Percentiles rank a stretch among this genome's conserved stretches.
These are phyloP conservation scores for Epithele typhae DNA, from an alignment of 768 basidiomycete species.

Conservation along the genomic window DNA sequence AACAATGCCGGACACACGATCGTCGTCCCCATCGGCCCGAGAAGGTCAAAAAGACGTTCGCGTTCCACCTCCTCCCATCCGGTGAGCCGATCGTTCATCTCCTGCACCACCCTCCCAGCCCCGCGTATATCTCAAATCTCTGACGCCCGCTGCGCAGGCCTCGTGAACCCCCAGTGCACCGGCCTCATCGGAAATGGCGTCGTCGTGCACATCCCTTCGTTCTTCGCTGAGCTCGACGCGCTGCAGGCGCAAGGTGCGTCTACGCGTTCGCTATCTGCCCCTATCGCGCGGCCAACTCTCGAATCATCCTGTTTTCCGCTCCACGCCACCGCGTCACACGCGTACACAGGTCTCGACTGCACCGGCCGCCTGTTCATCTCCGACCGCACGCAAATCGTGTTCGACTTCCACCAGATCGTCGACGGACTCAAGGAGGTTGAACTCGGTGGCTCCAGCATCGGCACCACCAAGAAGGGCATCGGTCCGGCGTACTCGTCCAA, in stretches of 20 bases:
- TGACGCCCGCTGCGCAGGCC: constrained; percentile 33
- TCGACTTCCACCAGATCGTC: constrained; percentile 99
- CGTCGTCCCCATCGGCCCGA: constrained; percentile 71
- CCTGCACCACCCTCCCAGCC: neutral
- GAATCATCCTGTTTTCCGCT: neutral
- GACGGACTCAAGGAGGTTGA: constrained; percentile 98
- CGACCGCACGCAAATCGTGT: constrained; percentile 94
- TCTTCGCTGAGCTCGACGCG: constrained; percentile 89
- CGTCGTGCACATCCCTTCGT: constrained; percentile 94
- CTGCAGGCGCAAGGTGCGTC: constrained; percentile 73
- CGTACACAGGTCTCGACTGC: constrained; percentile 74
- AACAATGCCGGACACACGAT: constrained; percentile 99
- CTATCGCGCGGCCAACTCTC: neutral
- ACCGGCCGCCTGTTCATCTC: constrained; percentile 84
- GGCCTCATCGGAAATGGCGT: constrained; percentile 93
- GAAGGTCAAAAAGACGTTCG: constrained; percentile 76
- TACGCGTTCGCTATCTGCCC: neutral
- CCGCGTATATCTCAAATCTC: neutral
- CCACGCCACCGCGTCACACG: too few species aligned
- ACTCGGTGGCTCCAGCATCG: constrained; percentile 91
- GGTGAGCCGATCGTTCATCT: constrained; percentile 61
- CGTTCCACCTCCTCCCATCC: constrained; percentile 93
- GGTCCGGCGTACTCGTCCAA: constrained; percentile 98
- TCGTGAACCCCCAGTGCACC: constrained; percentile 81
- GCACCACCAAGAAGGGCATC: constrained; percentile 97